Evolutionary conservation across 139 green algal species (phyloP).

Genomic region (Penium margaritaceum): DNA sequence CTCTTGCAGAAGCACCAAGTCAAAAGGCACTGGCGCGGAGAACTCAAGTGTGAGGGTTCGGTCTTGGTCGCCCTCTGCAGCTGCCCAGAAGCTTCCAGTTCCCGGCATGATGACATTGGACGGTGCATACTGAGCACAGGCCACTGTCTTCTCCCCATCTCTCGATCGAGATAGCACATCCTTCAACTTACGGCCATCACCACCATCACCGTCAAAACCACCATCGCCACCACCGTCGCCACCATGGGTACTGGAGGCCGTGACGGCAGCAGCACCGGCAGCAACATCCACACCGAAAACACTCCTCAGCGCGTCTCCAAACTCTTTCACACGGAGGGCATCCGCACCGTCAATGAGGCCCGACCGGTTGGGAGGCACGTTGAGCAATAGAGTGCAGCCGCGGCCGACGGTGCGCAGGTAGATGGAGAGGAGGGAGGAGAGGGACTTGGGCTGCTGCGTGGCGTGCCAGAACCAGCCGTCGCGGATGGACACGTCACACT

Average conservation of each 20-base stretch:
- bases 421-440: background rate
- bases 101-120: background rate
- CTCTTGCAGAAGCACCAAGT: background rate
- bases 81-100: background rate
- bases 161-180: no score
- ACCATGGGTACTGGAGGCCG: no score
- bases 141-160: no score
- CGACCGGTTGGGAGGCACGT: constrained; percentile 8
- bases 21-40: background rate
- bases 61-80: background rate
- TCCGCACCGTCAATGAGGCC: background rate
- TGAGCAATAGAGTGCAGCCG: constrained; percentile 5
- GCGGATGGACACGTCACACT: constrained; percentile 12
- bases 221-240: no score
- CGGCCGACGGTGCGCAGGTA: constrained; percentile 7
- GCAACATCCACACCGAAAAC: background rate
- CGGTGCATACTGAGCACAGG: background rate
- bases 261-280: no score
- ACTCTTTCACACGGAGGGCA: background rate
- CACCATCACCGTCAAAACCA: no score
- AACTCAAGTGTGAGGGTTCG: background rate
- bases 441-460: background rate
- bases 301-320: background rate
- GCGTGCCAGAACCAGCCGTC: constrained; percentile 18
- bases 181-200: no score